Percentiles rank a stretch among this genome's conserved stretches.
These are phyloP conservation scores for Trametes hirsuta DNA, from an alignment of 1,284 basidiomycete genomes.

Conservation along the genomic window DNA sequence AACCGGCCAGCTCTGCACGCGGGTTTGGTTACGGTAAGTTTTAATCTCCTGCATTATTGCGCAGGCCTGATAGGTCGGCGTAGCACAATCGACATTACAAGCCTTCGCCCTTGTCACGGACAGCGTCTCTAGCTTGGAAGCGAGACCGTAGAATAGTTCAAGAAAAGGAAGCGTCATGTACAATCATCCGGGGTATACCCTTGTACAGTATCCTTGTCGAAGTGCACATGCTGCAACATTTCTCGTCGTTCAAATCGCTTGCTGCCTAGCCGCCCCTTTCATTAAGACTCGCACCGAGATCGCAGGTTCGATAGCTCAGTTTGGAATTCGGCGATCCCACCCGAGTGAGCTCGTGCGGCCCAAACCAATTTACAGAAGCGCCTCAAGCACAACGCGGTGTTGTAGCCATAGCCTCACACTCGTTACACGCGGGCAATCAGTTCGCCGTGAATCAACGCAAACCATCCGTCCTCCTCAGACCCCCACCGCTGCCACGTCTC, in stretches of 20 bases:
- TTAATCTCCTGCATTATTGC: neutral
- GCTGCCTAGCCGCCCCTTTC: no score
- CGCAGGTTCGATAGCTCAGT: no score
- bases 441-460: slow-evolving; percentile 39
- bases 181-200: neutral
- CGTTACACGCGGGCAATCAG: slow-evolving; percentile 24
- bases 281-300: no score
- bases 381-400: no score
- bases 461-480: slow-evolving; percentile 39
- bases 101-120: slow-evolving; percentile 57
- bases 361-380: no score
- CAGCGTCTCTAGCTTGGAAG: slow-evolving; percentile 33
- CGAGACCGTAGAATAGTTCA: neutral
- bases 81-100: slow-evolving; percentile 51
- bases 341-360: no score
- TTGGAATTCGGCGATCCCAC: no score
- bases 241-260: no score
- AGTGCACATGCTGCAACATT: neutral
- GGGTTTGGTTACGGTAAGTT: neutral
- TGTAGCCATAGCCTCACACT: no score
- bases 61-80: neutral
- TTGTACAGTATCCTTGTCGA: neutral
- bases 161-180: neutral
- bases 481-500: slow-evolving; percentile 37
- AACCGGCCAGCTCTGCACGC: neutral